These are phyloP conservation scores for Rhynchospora pubera DNA, from an alignment of 176 grass and related monocot species.

Conservation along the genomic window DNA sequence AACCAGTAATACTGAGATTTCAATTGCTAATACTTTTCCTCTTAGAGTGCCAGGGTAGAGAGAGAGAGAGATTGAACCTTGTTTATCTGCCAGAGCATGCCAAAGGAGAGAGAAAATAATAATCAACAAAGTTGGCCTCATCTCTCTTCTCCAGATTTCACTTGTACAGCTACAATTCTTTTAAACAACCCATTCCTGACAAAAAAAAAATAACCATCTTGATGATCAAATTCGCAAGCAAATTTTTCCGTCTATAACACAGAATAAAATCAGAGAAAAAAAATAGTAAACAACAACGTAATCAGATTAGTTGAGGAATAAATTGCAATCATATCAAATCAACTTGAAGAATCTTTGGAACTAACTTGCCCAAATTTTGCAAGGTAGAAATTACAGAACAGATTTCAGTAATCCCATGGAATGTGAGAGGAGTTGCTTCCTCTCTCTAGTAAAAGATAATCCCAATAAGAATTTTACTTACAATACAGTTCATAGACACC, in stretches of 20 bases:
- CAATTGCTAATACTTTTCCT: neutral
- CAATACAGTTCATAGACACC: no score
- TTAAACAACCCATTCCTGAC: neutral
- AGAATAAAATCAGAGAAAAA: neutral
- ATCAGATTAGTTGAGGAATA: neutral
- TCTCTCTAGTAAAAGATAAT: no score
- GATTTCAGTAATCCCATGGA: no score
- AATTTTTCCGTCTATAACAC: neutral
- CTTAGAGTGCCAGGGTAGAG: neutral
- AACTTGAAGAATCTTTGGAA: no score
- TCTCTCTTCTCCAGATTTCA: conserved; percentile 13
- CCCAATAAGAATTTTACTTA: no score
- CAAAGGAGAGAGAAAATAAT: conserved; percentile 3
- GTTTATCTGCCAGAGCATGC: conserved; percentile 14
- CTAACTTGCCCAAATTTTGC: no score
- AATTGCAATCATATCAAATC: neutral
- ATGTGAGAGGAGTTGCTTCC: no score
- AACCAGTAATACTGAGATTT: neutral
- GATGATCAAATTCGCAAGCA: neutral
- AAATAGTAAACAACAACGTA: neutral
- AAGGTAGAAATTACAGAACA: no score
- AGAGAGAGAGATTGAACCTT: conserved; percentile 8
- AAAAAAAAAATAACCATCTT: neutral
- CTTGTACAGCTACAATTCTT: neutral
- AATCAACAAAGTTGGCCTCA: conserved; percentile 12